phyloP scores from a whole-genome alignment of 208 protist genomes.

The Trypanosomatidae sp. region DNA sequence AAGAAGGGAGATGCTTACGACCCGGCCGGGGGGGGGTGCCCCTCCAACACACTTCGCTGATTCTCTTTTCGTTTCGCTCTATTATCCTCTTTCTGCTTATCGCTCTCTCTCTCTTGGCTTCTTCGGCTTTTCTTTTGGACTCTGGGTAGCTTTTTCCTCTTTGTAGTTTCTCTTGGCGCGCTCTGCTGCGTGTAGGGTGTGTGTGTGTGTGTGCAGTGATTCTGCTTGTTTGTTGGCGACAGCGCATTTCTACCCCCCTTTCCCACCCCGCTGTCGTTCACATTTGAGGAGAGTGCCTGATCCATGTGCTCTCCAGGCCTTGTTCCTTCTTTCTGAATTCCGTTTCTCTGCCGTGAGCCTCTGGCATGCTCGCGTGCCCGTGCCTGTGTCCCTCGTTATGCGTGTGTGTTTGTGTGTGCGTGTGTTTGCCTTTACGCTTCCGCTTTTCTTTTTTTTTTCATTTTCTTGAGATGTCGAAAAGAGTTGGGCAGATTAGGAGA shows the following conservation, averaged over 20 bases:
- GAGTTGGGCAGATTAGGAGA: not conserved
- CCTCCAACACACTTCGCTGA: not conserved
- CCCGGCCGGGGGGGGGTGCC: not conserved
- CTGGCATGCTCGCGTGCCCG: not conserved
- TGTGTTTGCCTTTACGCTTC: not conserved
- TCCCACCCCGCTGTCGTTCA: not conserved
- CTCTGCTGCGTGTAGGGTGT: not conserved
- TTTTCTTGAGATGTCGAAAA: not conserved
- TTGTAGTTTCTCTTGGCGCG: not conserved
- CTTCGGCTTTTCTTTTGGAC: not conserved
- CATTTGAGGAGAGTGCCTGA: slow-evolving; percentile 1
- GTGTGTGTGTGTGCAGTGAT: not conserved
- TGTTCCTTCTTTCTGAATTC: slow-evolving; percentile 6
- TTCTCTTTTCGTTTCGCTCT: not conserved
- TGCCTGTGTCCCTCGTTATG: not conserved
- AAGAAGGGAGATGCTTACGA: slow-evolving; percentile 5
- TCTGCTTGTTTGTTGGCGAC: not conserved
- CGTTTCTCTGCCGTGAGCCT: not conserved
- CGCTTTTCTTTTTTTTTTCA: not conserved
- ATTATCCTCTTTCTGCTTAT: not conserved
- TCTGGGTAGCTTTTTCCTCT: not conserved
- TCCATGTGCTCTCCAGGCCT: not conserved
- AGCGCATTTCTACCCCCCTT: not conserved
- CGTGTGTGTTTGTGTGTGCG: slow-evolving; percentile 1
- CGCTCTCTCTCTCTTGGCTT: not conserved